Percentiles rank a stretch among this genome's conserved stretches.
Conservation (phyloP, 768 basidiomycete species). For the Hydnum rufescens region DNA sequence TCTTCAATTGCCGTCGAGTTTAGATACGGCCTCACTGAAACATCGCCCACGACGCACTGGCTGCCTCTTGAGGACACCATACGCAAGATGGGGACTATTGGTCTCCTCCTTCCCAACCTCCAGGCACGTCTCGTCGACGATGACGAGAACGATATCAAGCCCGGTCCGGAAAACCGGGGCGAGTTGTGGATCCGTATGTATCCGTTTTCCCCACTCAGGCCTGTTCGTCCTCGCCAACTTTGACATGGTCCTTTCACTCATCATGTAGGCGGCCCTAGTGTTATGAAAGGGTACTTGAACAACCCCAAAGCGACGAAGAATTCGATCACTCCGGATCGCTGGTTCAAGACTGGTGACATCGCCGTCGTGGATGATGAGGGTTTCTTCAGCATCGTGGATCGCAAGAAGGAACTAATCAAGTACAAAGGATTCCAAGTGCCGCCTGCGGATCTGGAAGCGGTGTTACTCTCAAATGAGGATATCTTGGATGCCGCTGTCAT, state of each 20-base stretch:
- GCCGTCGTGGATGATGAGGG: constrained; percentile 47
- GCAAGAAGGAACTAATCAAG: constrained; percentile 58
- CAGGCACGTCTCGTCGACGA: constrained; percentile 53
- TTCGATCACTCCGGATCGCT: constrained; percentile 49
- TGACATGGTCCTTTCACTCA: neutral
- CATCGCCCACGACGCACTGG: neutral
- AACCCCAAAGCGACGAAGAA: constrained; percentile 50
- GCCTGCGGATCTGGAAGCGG: too few species aligned
- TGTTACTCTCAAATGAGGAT: too few species aligned
- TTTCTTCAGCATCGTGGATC: constrained; percentile 53
- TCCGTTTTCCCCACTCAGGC: constrained; percentile 50
- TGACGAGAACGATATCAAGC: constrained; percentile 32
- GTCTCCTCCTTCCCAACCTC: constrained; percentile 51
- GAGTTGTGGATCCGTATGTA: constrained; percentile 48
- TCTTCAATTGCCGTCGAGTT: neutral
- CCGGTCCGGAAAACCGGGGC: constrained; percentile 32
- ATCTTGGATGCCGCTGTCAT: too few species aligned
- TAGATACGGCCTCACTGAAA: neutral
- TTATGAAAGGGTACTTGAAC: constrained; percentile 47
- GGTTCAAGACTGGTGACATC: constrained; percentile 85
- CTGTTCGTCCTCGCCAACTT: neutral
- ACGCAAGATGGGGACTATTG: constrained; percentile 49
- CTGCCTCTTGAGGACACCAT: neutral
- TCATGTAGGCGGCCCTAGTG: neutral
- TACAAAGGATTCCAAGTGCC: constrained; percentile 34